Base-by-base conservation (phyloP, 140 eudicot species). In the Stevia rebaudiana region DNA sequence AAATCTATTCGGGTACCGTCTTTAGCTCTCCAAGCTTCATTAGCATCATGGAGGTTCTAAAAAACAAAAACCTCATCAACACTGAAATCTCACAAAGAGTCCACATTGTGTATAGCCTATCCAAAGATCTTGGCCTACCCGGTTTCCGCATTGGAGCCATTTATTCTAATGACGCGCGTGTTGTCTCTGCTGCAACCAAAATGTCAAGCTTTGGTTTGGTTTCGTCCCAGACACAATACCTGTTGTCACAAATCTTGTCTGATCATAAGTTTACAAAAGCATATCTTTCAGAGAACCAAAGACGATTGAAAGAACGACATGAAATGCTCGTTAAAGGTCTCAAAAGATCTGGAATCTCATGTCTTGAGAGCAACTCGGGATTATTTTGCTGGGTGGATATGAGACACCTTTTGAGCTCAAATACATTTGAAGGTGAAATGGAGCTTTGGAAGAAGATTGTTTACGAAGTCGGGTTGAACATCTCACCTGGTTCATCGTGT, bases 121-220 rank as follows among this genome's bases (percentile, higher is more conserved):
- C 61, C 21, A 54, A 54, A 54, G 61, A 54, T 25, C 22, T 54
- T 25, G 61, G 61, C 25, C 61, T 25, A 13, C 61, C 61, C 12
- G 61, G 61, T 6, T 54, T 54, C 61, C 61, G 61, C 3, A 54
- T 54, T 54, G 61, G 61, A 54, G 61, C 61, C 19, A n/a, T 54
- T 6, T 54, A 54, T 12, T 54, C 61, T 6, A 28, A 54, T 1
- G 61, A 54, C 3, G 61, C 12, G 40, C 36, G 21, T 0, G 61
- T 25, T 6, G 61, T 54, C 40, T 54, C 40, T 2, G 61, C 61
- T 25, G 61, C 61, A 1, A 54, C 40, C 1, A 54, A 54, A 54
- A 54, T 54, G 61, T 54, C 61, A 0, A 54, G 61, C 21, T 54
- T 54, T 6, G 61, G 61, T 13, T 28, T 54, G 15, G 61, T 54